These are phyloP conservation scores for Botrytis squamosa DNA, from an alignment of 2,329 filamentous ascomycete genomes.

Conservation along the genomic window DNA sequence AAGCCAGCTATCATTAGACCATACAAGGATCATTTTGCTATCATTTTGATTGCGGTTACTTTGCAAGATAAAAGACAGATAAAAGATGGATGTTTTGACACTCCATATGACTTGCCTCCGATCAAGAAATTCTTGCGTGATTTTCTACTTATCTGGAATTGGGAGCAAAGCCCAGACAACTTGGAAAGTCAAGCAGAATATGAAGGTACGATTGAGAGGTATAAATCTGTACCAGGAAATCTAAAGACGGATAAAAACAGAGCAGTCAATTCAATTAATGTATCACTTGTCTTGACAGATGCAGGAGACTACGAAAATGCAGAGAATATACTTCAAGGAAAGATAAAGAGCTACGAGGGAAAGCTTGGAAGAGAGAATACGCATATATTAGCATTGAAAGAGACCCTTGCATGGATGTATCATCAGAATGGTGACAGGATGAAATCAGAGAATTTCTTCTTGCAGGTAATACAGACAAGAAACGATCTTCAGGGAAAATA, in stretches of 20 bases:
- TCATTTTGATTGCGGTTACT: background rate
- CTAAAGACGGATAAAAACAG: background rate
- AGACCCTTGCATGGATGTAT: background rate
- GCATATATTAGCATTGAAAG: background rate
- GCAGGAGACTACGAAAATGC: too few species aligned
- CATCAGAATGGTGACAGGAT: fast-evolving
- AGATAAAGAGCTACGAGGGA: background rate
- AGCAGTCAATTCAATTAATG: background rate
- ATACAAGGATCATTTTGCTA: background rate
- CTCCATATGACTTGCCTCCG: background rate
- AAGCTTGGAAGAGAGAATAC: background rate
- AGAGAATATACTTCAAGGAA: background rate
- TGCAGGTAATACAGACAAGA: background rate
- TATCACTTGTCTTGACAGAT: too few species aligned
- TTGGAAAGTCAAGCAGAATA: background rate
- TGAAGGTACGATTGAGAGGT: background rate
- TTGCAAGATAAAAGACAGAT: too few species aligned
- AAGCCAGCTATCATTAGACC: background rate
- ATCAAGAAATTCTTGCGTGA: background rate
- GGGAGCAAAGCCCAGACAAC: background rate
- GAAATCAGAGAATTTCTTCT: background rate
- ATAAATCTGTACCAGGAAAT: background rate
- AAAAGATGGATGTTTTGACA: background rate
- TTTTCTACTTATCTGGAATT: background rate
- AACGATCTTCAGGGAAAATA: fast-evolving